Conservation (phyloP, 345 rosid genomes). For the Leavenworthia alabamica region DNA sequence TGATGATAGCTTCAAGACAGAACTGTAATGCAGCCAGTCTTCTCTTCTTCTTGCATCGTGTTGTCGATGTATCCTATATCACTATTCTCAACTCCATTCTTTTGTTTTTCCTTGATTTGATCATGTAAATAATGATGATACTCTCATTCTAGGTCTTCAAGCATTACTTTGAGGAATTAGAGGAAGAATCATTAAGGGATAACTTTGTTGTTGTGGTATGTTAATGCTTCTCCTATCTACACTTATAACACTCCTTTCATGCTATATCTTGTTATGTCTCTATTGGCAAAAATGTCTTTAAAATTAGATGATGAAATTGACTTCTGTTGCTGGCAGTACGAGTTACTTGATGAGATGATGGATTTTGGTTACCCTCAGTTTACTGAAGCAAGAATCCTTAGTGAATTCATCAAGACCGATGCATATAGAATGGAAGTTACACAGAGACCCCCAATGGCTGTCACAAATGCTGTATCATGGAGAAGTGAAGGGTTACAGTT, state of each 20-base stretch:
- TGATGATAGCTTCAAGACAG: conserved; percentile 87
- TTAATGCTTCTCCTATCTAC: conserved; percentile 4
- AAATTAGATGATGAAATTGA: background rate
- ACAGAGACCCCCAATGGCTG: conserved; percentile 88
- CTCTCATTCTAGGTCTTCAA: conserved; percentile 58
- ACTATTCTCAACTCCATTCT: background rate
- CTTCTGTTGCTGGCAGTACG: conserved; percentile 49
- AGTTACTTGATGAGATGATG: conserved; percentile 86
- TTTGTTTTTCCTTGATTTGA: too few relatives aligned
- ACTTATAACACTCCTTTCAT: background rate
- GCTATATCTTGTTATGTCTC: background rate
- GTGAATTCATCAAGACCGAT: conserved; percentile 82
- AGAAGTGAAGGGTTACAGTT: conserved; percentile 71
- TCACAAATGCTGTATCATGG: conserved; percentile 84
- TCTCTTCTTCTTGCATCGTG: conserved; percentile 79
- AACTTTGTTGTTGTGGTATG: conserved; percentile 98
- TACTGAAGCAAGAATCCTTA: conserved; percentile 72
- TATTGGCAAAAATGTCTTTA: background rate
- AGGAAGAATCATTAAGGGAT: conserved; percentile 95
- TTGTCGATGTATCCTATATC: conserved; percentile 77
- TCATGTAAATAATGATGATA: too few relatives aligned
- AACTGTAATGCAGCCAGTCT: conserved; percentile 97
- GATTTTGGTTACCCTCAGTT: conserved; percentile 80
- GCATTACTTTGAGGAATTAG: conserved; percentile 95
- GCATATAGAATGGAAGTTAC: conserved; percentile 79